phyloP scores from a whole-genome alignment of 441 rosid genomes.

The Hura crepitans region DNA sequence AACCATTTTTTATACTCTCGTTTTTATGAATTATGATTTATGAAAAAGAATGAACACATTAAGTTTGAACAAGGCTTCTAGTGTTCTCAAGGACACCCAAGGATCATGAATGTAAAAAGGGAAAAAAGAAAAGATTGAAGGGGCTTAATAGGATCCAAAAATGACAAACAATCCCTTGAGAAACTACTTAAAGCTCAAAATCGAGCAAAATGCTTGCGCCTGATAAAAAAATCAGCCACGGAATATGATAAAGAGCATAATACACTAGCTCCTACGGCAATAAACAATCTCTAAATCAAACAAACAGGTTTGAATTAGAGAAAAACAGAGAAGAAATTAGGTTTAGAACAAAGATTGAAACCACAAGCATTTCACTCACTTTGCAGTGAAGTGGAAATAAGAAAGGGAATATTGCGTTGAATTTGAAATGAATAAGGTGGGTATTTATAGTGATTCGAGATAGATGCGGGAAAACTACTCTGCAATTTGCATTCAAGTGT shows the following conservation, averaged over 20 bases:
- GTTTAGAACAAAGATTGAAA: not conserved
- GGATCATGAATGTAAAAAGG: not conserved
- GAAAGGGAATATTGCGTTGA: not conserved
- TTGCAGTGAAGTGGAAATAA: not conserved
- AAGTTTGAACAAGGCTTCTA: not conserved
- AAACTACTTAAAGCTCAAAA: not conserved
- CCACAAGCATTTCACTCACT: not conserved
- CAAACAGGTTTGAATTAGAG: not conserved
- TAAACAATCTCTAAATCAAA: not conserved
- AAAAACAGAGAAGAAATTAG: not conserved
- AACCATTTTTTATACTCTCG: not conserved
- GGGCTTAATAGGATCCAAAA: not conserved
- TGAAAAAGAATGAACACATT: not conserved
- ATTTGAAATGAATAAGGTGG: not conserved
- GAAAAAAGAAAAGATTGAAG: not conserved
- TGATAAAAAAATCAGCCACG: not conserved
- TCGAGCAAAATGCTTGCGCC: not conserved
- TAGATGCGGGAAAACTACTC: constrained; percentile 4
- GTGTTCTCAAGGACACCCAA: not conserved
- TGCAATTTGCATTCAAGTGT: not conserved
- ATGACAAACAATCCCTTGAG: not conserved
- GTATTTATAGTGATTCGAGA: not conserved
- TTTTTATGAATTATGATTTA: not conserved
- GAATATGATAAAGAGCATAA: not conserved
- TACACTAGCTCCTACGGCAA: not conserved